Conservation (phyloP, 2,329 filamentous ascomycete species). For the Tolypocladium inflatum region DNA sequence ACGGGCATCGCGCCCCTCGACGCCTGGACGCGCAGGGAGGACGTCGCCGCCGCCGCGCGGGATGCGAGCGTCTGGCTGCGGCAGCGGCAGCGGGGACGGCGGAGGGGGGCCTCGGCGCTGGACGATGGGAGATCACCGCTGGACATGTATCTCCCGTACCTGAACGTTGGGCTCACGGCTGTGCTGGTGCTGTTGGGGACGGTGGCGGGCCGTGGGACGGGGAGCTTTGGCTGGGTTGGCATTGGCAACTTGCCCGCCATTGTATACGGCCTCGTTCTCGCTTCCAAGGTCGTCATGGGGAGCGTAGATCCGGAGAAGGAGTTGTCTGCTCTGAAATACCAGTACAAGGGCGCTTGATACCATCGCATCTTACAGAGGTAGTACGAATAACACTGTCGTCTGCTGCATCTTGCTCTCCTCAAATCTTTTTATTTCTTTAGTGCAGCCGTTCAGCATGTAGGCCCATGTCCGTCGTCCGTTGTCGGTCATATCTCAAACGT, state of each 20-base stretch:
- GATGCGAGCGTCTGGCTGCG: constrained; percentile 1
- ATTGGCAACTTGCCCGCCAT: constrained; percentile 43
- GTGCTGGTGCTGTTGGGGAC: constrained; percentile 39
- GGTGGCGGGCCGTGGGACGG: constrained; percentile 22
- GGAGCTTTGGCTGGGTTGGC: constrained; percentile 27
- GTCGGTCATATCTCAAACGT: constrained; percentile 1
- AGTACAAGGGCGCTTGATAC: constrained; percentile 54
- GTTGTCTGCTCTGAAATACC: constrained; percentile 52
- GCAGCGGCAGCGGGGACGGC: constrained; percentile 5
- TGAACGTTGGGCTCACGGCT: constrained; percentile 49
- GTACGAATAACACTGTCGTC: not conserved
- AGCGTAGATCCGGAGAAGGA: constrained; percentile 60
- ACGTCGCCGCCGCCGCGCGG: constrained; percentile 8
- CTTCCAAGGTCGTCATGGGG: constrained; percentile 56
- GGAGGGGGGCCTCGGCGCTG: constrained; percentile 8
- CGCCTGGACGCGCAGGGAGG: constrained; percentile 22
- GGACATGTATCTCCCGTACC: constrained; percentile 45
- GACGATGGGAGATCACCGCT: constrained; percentile 33
- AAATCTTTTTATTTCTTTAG: not conserved
- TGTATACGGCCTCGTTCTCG: constrained; percentile 51
- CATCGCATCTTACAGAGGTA: not conserved
- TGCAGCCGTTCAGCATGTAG: not conserved
- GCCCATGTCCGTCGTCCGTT: not conserved
- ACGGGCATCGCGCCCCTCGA: constrained; percentile 46
- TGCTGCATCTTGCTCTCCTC: not conserved